Conservation (phyloP, 1,284 basidiomycete species). For the Gomphus bonarii region DNA sequence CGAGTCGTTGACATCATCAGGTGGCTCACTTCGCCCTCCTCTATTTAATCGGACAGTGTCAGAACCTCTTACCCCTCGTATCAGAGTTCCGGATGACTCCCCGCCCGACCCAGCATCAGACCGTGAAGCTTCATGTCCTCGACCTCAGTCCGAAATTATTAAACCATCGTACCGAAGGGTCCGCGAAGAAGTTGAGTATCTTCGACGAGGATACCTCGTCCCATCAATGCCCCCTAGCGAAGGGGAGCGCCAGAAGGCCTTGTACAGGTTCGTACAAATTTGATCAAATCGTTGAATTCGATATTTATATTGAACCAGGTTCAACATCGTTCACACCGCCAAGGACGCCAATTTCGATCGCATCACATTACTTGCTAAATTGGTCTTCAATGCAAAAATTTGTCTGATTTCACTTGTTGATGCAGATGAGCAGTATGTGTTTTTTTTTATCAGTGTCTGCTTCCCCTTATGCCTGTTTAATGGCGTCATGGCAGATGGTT, state of each 20-base stretch:
- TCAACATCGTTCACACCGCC: conserved; percentile 80
- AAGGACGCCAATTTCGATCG: conserved; percentile 88
- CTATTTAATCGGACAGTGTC: conserved; percentile 10
- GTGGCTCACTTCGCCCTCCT: not conserved
- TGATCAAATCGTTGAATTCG: not conserved
- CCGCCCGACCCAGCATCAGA: not conserved
- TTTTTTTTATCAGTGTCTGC: not conserved
- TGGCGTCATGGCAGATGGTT: conserved; percentile 47
- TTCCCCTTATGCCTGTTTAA: conserved; percentile 1
- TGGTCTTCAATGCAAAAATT: conserved; percentile 86
- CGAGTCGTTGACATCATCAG: not conserved
- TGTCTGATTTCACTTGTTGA: conserved; percentile 80
- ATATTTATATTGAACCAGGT: conserved; percentile 32
- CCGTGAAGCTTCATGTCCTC: not conserved
- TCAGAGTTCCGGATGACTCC: not conserved
- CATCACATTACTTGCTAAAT: conserved; percentile 80
- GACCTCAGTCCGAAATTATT: conserved; percentile 5
- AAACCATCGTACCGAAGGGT: conserved; percentile 12
- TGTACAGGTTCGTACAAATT: conserved; percentile 52
- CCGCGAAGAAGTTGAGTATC: conserved; percentile 16
- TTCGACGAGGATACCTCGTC: conserved; percentile 40
- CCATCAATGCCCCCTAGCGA: conserved; percentile 80
- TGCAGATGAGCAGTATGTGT: conserved; percentile 61
- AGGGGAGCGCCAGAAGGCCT: conserved; percentile 63
- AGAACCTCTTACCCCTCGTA: not conserved